Percentiles rank a stretch among this genome's conserved stretches.
phyloP scores from a whole-genome alignment of 768 basidiomycete species.

The Russula sp. region DNA sequence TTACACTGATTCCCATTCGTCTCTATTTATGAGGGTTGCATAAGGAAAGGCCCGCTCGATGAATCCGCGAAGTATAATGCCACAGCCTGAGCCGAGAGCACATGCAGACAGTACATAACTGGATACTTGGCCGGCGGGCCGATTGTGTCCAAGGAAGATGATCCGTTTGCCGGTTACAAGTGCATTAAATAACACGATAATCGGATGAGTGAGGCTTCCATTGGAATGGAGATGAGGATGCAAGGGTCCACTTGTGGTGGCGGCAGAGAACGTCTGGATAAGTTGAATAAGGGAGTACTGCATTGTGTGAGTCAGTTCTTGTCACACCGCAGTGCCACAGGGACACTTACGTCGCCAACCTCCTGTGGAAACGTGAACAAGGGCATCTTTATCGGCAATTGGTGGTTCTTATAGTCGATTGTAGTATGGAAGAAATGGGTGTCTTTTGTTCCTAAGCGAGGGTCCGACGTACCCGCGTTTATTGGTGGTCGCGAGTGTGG shows the following conservation, averaged over 20 bases:
- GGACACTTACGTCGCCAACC: constrained; percentile 83
- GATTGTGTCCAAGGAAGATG: constrained; percentile 87
- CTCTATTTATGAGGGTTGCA: constrained; percentile 81
- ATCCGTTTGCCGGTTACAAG: constrained; percentile 94
- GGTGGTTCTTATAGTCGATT: constrained; percentile 79
- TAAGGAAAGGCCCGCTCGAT: constrained; percentile 94
- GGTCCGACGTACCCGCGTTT: constrained; percentile 45
- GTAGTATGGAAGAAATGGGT: constrained; percentile 92
- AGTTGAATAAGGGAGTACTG: constrained; percentile 93
- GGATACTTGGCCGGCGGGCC: constrained; percentile 87
- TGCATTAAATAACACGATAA: constrained; percentile 95
- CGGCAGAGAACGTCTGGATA: constrained; percentile 76
- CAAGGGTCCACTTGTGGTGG: constrained; percentile 63
- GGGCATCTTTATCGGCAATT: constrained; percentile 88
- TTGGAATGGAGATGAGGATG: constrained; percentile 95
- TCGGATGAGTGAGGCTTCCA: constrained; percentile 85
- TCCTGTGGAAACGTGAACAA: constrained; percentile 88
- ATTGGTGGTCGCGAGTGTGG: constrained; percentile 33
- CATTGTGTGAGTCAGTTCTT: background rate
- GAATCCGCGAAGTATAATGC: constrained; percentile 77
- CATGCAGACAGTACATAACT: constrained; percentile 92
- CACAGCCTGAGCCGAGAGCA: constrained; percentile 89
- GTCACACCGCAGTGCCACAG: background rate
- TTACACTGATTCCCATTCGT: constrained; percentile 88
- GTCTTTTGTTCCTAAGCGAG: constrained; percentile 60